Evolutionary conservation across 495 filamentous ascomycete species (phyloP).

Genomic region (Penicillium cosmopolitanum): DNA sequence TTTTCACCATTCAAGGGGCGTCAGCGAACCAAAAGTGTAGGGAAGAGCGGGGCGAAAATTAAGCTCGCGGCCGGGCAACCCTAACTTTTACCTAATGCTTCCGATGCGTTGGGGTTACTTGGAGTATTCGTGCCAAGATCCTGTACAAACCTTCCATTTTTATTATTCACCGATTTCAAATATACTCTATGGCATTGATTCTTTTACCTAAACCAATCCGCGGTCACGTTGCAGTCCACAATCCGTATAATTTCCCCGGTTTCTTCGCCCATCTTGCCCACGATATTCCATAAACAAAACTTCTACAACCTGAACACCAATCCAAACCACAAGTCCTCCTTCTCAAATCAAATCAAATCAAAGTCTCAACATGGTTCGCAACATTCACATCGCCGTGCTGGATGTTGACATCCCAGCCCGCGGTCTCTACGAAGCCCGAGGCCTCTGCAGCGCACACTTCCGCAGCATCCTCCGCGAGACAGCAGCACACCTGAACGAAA

Average conservation of each 20-base stretch:
- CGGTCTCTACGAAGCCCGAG: constrained; percentile 33
- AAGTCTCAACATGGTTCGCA: constrained; percentile 23
- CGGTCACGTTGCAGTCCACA: constrained; percentile 8
- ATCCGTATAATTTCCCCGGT: constrained; percentile 6
- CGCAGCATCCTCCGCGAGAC: constrained; percentile 36
- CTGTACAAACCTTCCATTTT: constrained; percentile 17
- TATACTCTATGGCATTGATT: constrained; percentile 1
- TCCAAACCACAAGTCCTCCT: neutral
- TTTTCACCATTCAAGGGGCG: neutral
- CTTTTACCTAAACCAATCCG: constrained; percentile 22
- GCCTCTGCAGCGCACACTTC: constrained; percentile 41
- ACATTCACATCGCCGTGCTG: constrained; percentile 38
- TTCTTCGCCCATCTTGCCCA: neutral
- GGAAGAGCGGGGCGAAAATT: constrained; percentile 21
- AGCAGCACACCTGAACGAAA: constrained; percentile 30
- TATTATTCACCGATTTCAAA: constrained; percentile 19
- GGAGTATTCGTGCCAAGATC: constrained; percentile 18
- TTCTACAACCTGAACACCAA: neutral
- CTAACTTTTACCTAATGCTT: constrained; percentile 31
- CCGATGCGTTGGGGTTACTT: constrained; percentile 26
- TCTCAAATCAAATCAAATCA: neutral
- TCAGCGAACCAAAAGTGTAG: neutral
- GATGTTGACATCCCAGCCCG: constrained; percentile 40
- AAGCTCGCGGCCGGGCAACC: constrained; percentile 23
- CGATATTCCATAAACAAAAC: neutral